Base-by-base conservation (phyloP, 2,329 filamentous ascomycete genomes). In the Berkeleyomyces basicola region DNA sequence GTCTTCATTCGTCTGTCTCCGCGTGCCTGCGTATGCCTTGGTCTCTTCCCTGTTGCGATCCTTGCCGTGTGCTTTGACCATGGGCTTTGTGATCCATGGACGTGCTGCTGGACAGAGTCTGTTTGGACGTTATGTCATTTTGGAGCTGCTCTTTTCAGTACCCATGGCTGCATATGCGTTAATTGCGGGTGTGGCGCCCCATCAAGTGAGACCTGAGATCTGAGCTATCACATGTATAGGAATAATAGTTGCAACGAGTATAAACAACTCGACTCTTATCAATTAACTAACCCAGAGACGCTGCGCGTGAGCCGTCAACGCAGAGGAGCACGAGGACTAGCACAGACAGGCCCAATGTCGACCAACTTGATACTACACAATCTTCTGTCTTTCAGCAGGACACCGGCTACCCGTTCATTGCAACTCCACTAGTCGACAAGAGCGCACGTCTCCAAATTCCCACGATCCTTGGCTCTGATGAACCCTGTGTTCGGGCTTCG, bases 51-150 rank as follows among this genome's bases (percentile, higher is more conserved):
- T 43, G 58, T 31, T n/a, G 6, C 44, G 58, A 59, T 59, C 58
- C 58, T 53, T 59, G 40, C 58, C 40, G 58, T 39, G 40, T 59
- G 58, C 58, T 59, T 59, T 43, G 58, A 46, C 16, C 58, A 44
- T 23, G 16, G 43, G 40, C 42, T 59, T 36, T 11, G 23, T 37
- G 42, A 59, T 59, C 58, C 58, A 59, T 46, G 23, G 6, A 40
- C 14, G 5, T 36, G 33, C 3, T 53, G 49, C 49, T 11, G 23
- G 23, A 53, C 7, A 9, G 23, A 53, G 49, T 53, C 49, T 36
- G 49, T 37, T 36, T 53, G 23, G 49, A 53, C 49, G 49, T 53
- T 53, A 9, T 53, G 31, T 53, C 49, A 53, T 53, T 53, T 53
- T 53, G 23, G 23, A 23, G 33, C 36, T 31, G 14, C 14, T 36